Evolutionary conservation across 306 rosid species (phyloP).

Genomic region (Dicorynia guianensis): DNA sequence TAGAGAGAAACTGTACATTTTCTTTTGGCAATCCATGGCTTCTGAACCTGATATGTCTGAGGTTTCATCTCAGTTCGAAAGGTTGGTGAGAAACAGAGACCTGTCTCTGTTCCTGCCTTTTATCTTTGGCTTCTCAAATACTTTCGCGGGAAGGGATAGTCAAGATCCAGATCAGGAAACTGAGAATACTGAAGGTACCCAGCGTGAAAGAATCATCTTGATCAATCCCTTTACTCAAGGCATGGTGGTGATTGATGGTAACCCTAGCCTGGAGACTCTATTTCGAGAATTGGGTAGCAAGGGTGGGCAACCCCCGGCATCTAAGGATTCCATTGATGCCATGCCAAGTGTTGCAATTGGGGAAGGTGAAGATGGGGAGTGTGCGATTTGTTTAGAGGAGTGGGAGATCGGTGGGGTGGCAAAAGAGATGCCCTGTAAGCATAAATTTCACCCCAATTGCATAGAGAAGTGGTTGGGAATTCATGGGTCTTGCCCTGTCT

Average conservation of each 20-base stretch:
- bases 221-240: constrained; percentile 65
- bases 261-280: constrained; percentile 58
- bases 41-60: constrained; percentile 57
- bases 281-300: constrained; percentile 52
- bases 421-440: constrained; percentile 81
- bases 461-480: constrained; percentile 79
- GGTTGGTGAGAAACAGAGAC: constrained; percentile 57
- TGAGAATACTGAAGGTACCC: background rate
- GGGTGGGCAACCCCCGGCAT: constrained; percentile 74
- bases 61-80: constrained; percentile 50
- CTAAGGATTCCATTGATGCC: constrained; percentile 73
- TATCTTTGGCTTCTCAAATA: constrained; percentile 55
- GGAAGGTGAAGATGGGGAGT: constrained; percentile 54
- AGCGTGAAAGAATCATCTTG: constrained; percentile 57
- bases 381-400: constrained; percentile 81
- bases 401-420: constrained; percentile 58
- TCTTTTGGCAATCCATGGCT: constrained; percentile 51
- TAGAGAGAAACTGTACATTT: no score
- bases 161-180: constrained; percentile 41
- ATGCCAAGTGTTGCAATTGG: constrained; percentile 52
- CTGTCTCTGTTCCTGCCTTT: constrained; percentile 63
- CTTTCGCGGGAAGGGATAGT: background rate
- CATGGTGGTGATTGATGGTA: constrained; percentile 67
- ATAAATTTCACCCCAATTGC: constrained; percentile 67
- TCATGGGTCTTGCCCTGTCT: constrained; percentile 88